Evolutionary conservation across 495 filamentous ascomycete species (phyloP).

Genomic region (Penicillium malachiteum): DNA sequence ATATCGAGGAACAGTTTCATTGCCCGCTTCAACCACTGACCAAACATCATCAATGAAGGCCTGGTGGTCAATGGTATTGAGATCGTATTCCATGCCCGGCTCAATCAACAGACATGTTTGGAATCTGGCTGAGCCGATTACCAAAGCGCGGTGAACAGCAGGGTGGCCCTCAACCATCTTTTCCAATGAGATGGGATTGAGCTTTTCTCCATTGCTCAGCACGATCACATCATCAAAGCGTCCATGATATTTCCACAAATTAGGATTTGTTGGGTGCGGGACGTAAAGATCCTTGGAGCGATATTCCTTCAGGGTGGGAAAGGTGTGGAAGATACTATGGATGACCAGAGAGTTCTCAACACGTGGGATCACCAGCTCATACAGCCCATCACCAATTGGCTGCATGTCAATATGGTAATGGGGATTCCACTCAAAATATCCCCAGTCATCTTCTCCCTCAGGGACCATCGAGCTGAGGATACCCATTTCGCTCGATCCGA

Average conservation of each 20-base stretch:
- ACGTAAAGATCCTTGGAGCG: conserved; percentile 55
- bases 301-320: conserved; percentile 50
- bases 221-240: conserved; percentile 41
- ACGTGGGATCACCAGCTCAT: conserved; percentile 37
- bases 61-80: not conserved
- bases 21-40: conserved; percentile 46
- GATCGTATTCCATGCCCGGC: conserved; percentile 3
- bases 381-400: conserved; percentile 39
- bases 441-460: conserved; percentile 43
- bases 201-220: conserved; percentile 40
- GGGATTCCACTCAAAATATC: conserved; percentile 47
- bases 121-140: conserved; percentile 31
- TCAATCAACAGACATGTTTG: conserved; percentile 36
- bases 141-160: conserved; percentile 21
- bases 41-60: conserved; percentile 30
- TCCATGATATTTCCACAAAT: conserved; percentile 29
- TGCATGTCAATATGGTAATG: conserved; percentile 39
- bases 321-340: conserved; percentile 11
- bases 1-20: conserved; percentile 32
- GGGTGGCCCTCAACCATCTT: conserved; percentile 18
- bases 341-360: not conserved
- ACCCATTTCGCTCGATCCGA: conserved; percentile 24
- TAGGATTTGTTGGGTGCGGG: conserved; percentile 26
- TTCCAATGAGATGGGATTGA: conserved; percentile 38
- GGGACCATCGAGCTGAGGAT: conserved; percentile 28